These are phyloP conservation scores for Clavispora fructus DNA, from an alignment of 805 yeast species.

Conservation along the genomic window DNA sequence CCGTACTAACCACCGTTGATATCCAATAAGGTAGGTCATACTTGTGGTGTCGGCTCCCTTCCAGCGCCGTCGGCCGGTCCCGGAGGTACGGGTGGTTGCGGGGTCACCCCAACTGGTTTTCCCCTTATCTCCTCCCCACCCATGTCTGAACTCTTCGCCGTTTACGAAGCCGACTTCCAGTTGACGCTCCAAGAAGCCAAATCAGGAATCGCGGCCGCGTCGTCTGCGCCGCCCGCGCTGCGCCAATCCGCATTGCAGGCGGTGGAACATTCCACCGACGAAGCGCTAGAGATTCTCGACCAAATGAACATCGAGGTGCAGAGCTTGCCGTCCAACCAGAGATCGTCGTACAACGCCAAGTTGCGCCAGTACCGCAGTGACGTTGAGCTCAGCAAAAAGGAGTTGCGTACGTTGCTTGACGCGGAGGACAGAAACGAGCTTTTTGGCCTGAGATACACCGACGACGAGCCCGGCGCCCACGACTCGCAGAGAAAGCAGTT, in stretches of 20 bases:
- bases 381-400: slow-evolving; percentile 50
- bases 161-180: slow-evolving; percentile 68
- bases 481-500: slow-evolving; percentile 78
- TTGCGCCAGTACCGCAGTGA: slow-evolving; percentile 66
- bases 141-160: slow-evolving; percentile 52
- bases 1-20: too few relatives aligned
- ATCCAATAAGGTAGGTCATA: too few relatives aligned
- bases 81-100: not conserved
- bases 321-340: slow-evolving; percentile 66
- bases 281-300: slow-evolving; percentile 72
- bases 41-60: too few relatives aligned
- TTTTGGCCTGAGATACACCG: slow-evolving; percentile 52
- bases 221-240: slow-evolving; percentile 45
- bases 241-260: slow-evolving; percentile 53
- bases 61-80: too few relatives aligned
- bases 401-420: slow-evolving; percentile 55
- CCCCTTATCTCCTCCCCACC: not conserved
- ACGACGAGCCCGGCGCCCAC: slow-evolving; percentile 23
- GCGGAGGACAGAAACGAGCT: slow-evolving; percentile 67
- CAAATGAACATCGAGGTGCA: slow-evolving; percentile 86
- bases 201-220: slow-evolving; percentile 54
- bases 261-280: slow-evolving; percentile 68
- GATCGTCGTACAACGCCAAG: slow-evolving; percentile 70
- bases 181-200: slow-evolving; percentile 66
- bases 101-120: not conserved